These are phyloP conservation scores for Epichloe scottii DNA, from an alignment of 2,329 filamentous ascomycete species.

Conservation along the genomic window DNA sequence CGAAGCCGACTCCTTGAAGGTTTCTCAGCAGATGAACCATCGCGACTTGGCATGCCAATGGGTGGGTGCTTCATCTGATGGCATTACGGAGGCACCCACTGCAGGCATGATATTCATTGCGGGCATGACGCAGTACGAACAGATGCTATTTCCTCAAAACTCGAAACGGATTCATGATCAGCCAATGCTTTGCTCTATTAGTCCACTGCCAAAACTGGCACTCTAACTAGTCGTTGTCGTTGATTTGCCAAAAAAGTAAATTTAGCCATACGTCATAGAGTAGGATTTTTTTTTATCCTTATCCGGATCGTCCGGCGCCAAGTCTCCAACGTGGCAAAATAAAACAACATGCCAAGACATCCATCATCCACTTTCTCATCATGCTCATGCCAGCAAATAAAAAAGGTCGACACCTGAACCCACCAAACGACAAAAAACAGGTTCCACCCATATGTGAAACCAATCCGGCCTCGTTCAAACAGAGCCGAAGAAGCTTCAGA, in stretches of 20 bases:
- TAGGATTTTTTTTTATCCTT: neutral
- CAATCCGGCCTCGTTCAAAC: neutral
- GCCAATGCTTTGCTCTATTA: conserved; percentile 1
- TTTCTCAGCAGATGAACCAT: too few species aligned
- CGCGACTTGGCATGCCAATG: too few species aligned
- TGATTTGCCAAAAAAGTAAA: neutral
- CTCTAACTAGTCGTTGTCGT: neutral
- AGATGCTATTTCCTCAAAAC: neutral
- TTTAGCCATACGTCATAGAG: neutral
- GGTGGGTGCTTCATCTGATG: too few species aligned
- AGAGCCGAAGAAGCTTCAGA: neutral
- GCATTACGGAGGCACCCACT: too few species aligned
- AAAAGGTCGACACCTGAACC: too few species aligned
- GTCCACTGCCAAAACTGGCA: neutral
- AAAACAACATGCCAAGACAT: neutral
- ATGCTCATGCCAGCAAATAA: too few species aligned
- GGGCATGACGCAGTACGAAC: too few species aligned
- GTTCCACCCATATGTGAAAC: neutral
- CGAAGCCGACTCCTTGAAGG: too few species aligned
- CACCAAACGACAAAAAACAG: neutral
- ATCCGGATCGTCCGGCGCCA: neutral
- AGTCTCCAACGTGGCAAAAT: neutral
- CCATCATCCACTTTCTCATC: neutral
- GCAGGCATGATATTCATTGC: too few species aligned
- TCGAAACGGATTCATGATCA: neutral